Base-by-base conservation (phyloP, 371 early-diverging fungal genomes). In the Entomophthora muscae region DNA sequence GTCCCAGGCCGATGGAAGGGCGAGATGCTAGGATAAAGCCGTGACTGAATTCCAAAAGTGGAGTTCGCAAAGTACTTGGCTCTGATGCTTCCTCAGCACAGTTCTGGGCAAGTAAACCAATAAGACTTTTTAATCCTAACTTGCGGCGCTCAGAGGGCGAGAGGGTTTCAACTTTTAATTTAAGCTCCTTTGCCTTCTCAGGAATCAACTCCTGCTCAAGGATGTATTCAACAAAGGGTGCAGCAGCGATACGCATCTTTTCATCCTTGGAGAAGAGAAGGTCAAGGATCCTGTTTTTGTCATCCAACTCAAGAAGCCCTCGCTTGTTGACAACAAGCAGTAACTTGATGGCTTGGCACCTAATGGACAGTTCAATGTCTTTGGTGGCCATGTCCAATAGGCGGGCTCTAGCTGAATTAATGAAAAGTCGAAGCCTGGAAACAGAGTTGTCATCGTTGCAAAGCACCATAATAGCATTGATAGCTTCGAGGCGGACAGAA, bases 331-430 rank as follows among this genome's bases (percentile, higher is more conserved):
- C 69, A 68, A 71, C 74, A 67, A 72, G 63, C n/a, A 77, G 63
- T 0, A 86, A 72, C 22, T 77, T 73, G 26, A 91, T 78, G 1
- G 90, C 87, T 13, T 76, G 78, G 7, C 78, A 68, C 31, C 88
- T 83, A 12, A 84, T 85, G 0, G 68, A 66, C 0, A 76, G 65
- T 66, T 92, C 90, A 0, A 78, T 70, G 54, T 96, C 97, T 13
- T 80, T 77, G 17, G 83, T 59, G 1, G 91, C 90, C 80, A 96
- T 86, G 64, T 92, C 86, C 33, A 91, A 71, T 13, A 93, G 68
- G 10, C 94, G 82, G 0, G 76, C 68, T 51, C 82, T 81, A 69
- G 86, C 89, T 10, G 92, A 78, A 22, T 79, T 79, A 0, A 82
- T 81, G 68, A 95, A 93, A 5, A 66, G 72, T 1, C 80, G 72